These are phyloP conservation scores for Paspalum vaginatum DNA, from an alignment of 176 grass and related monocot species.

Conservation along the genomic window DNA sequence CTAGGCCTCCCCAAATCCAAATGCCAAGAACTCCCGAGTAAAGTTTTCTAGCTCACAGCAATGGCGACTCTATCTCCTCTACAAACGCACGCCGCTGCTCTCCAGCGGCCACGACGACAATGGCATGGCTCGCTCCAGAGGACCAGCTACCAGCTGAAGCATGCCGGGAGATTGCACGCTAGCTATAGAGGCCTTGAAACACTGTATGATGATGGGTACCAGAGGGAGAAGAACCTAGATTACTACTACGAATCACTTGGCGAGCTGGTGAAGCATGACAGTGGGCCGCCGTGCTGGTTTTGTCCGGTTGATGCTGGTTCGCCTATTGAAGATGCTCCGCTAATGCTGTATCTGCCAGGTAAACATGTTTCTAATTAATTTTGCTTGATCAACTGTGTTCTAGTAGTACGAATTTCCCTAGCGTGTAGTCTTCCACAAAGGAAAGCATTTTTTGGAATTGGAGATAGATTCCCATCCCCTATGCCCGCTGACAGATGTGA, in stretches of 20 bases:
- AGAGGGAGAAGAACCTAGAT: constrained; percentile 36
- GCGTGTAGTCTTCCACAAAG: too few species aligned
- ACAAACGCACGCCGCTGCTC: constrained; percentile 14
- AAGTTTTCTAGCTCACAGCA: constrained; percentile 40
- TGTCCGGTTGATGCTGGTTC: constrained; percentile 39
- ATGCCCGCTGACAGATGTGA: too few species aligned
- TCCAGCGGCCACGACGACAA: background rate
- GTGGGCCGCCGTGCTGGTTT: constrained; percentile 52
- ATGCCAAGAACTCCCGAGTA: background rate
- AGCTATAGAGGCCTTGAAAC: constrained; percentile 63
- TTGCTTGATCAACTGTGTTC: background rate
- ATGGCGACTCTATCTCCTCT: constrained; percentile 48
- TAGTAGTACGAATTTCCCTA: background rate
- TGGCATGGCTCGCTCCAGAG: background rate
- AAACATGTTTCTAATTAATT: background rate
- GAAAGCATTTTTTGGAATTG: too few species aligned
- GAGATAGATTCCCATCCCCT: too few species aligned
- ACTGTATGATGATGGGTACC: constrained; percentile 67
- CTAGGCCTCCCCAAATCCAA: background rate
- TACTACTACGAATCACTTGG: constrained; percentile 49
- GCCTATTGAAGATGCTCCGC: constrained; percentile 49
- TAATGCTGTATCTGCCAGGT: constrained; percentile 73
- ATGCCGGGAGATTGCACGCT: constrained; percentile 36
- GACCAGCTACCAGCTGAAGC: constrained; percentile 25
- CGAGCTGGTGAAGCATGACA: constrained; percentile 53